Evolutionary conservation across 805 yeast species (phyloP), one percentile per base, ranked within the genome.

Genomic region (Candida khao-thaluensis): DNA sequence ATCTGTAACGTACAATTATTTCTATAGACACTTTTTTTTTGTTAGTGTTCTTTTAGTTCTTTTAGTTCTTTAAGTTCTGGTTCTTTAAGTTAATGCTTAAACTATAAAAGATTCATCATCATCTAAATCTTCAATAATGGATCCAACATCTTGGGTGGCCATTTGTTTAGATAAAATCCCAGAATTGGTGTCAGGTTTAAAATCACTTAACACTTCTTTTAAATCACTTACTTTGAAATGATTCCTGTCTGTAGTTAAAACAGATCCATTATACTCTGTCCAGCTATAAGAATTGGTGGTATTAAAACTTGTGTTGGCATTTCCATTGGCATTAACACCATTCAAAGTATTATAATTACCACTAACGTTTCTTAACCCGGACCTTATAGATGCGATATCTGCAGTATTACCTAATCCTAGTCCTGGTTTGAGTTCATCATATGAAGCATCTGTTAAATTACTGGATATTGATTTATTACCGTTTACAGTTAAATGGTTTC

Each of bases 381-480:
- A 63, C 40, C 66, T 69, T 31, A 68, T 68, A 3, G 71, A 64
- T 5, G 62, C 53, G 16, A 68, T 68, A 42, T 68, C 74, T 26
- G 60, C 60, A 9, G 65, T 62, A n/a, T 56, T 63, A 9, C 74
- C 74, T 28, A 68, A 47, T 1, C 74, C 74, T 20, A 43, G 32
- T 5, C 29, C 40, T 8, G 45, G 44, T 35, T 29, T 57, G 28
- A 8, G 50, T 51, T 45, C 48, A 14, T 38, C 39, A 27, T 27
- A 5, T 14, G 30, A 26, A 17, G 18, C 17, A 5, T 30, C 11
- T 4, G 32, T 29, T 17, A 29, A 4, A 10, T 23, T 23, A 30
- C 33, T 30, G 7, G 33, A 18, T 7, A n/a, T 29, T 21, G 27
- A 14, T 11, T 17, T 17, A 37, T 41, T 40, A 9, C 44, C 49